These are phyloP conservation scores for Cladochytrium replicatum DNA, from an alignment of 192 early-diverging fungal species.

Conservation along the genomic window DNA sequence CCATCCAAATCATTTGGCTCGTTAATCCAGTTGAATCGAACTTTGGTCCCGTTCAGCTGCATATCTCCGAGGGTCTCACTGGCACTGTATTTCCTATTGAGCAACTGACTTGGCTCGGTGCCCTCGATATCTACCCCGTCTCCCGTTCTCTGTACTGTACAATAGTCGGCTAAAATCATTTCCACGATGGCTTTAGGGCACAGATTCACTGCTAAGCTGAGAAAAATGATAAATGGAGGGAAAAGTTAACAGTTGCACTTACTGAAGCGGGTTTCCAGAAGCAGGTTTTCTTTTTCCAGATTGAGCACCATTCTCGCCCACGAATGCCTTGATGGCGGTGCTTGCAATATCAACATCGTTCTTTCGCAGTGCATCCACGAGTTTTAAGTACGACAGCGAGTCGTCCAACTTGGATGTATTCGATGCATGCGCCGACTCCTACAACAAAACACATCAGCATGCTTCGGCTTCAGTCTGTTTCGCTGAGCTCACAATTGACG, in stretches of 20 bases:
- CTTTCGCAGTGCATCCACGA: constrained; percentile 19
- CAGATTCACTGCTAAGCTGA: constrained; percentile 25
- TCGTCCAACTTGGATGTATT: constrained; percentile 24
- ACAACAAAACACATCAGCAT: too few relatives aligned
- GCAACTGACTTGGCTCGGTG: constrained; percentile 15
- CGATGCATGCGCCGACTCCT: too few relatives aligned
- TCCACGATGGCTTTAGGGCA: constrained; percentile 12
- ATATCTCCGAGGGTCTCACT: constrained; percentile 1
- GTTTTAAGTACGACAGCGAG: constrained; percentile 15
- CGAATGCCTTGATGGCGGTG: constrained; percentile 10
- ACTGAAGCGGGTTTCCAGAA: constrained; percentile 3
- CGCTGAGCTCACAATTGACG: too few relatives aligned
- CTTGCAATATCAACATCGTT: constrained; percentile 13
- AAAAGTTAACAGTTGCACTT: neutral
- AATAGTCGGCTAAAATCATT: neutral
- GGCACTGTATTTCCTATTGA: constrained; percentile 11
- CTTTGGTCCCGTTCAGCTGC: neutral
- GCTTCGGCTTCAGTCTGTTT: too few relatives aligned
- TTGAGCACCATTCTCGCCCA: constrained; percentile 2
- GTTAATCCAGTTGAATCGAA: constrained; percentile 20
- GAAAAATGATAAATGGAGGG: constrained; percentile 13
- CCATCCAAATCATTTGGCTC: constrained; percentile 39
- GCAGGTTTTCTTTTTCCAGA: neutral
- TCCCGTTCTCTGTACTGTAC: neutral
- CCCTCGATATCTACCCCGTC: neutral